A percentile compares a stretch with the other conserved stretches of the same genome.
Conservation (phyloP, 176 grass and related monocot species). For the Bonia amplexicaulis region DNA sequence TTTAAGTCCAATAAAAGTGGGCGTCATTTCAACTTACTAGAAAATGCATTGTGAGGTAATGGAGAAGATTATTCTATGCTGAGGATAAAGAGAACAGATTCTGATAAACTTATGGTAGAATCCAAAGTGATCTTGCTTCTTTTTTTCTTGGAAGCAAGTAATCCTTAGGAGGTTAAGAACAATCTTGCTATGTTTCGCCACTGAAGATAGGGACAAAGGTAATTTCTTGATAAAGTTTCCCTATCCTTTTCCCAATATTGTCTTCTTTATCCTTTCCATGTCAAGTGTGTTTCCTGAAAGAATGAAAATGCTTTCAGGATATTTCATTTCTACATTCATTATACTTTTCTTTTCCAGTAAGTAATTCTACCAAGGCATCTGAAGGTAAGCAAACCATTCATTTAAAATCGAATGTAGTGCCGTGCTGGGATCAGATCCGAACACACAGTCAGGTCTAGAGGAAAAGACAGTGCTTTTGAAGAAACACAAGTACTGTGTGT, state of each 20-base stretch:
- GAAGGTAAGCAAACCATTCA: constrained; percentile 16
- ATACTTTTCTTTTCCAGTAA: constrained; percentile 17
- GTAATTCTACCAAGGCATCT: constrained; percentile 6
- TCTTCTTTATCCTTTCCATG: background rate
- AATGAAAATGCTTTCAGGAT: background rate
- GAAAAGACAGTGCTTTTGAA: constrained; percentile 18
- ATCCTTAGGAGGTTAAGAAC: background rate
- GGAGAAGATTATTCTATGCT: background rate
- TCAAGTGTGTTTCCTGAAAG: background rate
- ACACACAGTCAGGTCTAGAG: constrained; percentile 17
- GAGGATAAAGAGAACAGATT: background rate
- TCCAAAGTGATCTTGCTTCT: background rate
- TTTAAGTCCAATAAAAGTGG: too few species aligned
- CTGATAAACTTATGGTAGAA: constrained; percentile 6
- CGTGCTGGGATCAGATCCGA: constrained; percentile 25
- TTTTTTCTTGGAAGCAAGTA: background rate
- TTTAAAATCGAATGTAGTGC: constrained; percentile 4
- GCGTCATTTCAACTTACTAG: background rate
- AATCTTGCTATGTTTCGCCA: background rate
- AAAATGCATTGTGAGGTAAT: constrained; percentile 5
- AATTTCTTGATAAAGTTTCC: constrained; percentile 10
- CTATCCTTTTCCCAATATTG: constrained; percentile 11
- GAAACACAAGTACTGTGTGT: constrained; percentile 33
- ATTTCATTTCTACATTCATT: background rate
- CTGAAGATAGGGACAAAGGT: constrained; percentile 11